A percentile compares a stretch with the other conserved stretches of the same genome.
phyloP scores from a whole-genome alignment of 192 early-diverging fungal species.

The Funneliformis mosseae region DNA sequence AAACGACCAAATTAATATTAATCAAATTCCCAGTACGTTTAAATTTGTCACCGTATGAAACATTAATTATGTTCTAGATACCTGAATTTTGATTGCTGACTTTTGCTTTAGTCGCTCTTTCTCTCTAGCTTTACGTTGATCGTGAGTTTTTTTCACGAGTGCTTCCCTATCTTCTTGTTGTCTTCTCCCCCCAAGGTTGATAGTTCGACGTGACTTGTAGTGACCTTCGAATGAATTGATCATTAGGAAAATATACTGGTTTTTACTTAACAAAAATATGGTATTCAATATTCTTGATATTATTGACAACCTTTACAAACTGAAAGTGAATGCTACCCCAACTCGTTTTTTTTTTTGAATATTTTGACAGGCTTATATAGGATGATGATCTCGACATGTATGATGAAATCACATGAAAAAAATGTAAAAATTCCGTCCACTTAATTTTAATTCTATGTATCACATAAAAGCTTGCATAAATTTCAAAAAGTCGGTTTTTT shows the following conservation, averaged over 20 bases:
- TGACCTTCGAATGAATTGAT: conserved; percentile 73
- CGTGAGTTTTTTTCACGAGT: conserved; percentile 70
- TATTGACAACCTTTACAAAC: not conserved
- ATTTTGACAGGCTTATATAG: too few relatives aligned
- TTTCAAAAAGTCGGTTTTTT: not conserved
- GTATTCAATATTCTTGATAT: not conserved
- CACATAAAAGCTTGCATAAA: not conserved
- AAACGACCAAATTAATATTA: not conserved
- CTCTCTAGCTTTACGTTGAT: conserved; percentile 73
- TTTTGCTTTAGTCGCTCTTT: conserved; percentile 59
- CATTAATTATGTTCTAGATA: conserved; percentile 23
- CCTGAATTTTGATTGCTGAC: conserved; percentile 70
- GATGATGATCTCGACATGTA: too few relatives aligned
- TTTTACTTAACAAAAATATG: not conserved
- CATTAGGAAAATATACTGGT: not conserved
- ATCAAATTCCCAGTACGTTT: not conserved
- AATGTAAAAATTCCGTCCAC: too few relatives aligned
- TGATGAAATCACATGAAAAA: too few relatives aligned
- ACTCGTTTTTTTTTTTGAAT: not conserved
- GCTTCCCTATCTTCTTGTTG: conserved; percentile 66
- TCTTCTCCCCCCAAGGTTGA: conserved; percentile 81
- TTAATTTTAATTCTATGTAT: too few relatives aligned
- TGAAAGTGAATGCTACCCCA: not conserved
- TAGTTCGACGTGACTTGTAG: conserved; percentile 71
- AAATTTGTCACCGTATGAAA: not conserved